phyloP scores from a whole-genome alignment of 2,329 filamentous ascomycete genomes.

The Colletotrichum phormii region DNA sequence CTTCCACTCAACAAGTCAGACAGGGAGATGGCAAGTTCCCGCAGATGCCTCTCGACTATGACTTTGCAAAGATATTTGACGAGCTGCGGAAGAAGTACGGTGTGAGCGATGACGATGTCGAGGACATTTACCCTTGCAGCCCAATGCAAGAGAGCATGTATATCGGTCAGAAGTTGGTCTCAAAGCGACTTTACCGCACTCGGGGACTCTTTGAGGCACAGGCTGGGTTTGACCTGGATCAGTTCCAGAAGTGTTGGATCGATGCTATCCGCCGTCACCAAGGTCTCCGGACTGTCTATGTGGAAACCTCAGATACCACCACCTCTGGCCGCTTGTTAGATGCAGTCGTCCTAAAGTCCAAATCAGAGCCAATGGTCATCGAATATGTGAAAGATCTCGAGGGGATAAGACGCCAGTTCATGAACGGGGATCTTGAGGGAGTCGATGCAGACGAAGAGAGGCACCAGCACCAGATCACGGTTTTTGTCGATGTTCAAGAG shows the following conservation, averaged over 20 bases:
- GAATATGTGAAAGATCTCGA: conserved; percentile 23
- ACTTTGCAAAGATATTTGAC: neutral
- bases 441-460: neutral
- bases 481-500: neutral
- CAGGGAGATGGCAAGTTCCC: neutral
- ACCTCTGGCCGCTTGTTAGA: neutral
- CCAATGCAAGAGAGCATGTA: conserved; percentile 52
- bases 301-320: conserved; percentile 13
- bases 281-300: conserved; percentile 29
- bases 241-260: conserved; percentile 15
- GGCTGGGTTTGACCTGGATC: neutral
- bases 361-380: conserved; percentile 18
- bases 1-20: neutral
- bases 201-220: conserved; percentile 11
- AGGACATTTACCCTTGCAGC: conserved; percentile 51
- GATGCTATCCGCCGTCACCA: conserved; percentile 30
- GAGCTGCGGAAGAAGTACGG: neutral
- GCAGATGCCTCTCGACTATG: conserved; percentile 7
- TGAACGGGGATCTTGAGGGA: neutral
- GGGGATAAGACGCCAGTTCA: conserved; percentile 4
- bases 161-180: conserved; percentile 43
- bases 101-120: conserved; percentile 33
- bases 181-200: conserved; percentile 43
- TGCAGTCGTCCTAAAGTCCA: conserved; percentile 27
- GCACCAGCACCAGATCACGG: neutral